These are phyloP conservation scores for Hippophae rhamnoides DNA, from an alignment of 306 rosid species.

Conservation along the genomic window DNA sequence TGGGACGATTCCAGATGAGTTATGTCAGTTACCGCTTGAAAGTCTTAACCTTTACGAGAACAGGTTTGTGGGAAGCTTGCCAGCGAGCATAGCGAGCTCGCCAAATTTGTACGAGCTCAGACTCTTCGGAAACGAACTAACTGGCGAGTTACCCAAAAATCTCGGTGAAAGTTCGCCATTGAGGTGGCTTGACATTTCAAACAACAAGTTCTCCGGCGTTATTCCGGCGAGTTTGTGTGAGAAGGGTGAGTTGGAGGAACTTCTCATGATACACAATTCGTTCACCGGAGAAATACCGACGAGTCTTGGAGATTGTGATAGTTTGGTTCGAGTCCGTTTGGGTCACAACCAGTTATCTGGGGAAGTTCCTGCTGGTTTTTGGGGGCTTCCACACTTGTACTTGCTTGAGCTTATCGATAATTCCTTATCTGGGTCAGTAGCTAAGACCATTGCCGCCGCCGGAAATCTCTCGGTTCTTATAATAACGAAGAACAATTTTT, in stretches of 20 bases:
- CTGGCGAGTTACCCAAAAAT: constrained; percentile 54
- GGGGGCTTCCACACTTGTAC: constrained; percentile 68
- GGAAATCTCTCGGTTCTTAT: constrained; percentile 40
- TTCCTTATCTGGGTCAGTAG: constrained; percentile 50
- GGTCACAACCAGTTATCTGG: constrained; percentile 53
- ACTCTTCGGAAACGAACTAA: constrained; percentile 43
- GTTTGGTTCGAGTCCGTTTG: constrained; percentile 50
- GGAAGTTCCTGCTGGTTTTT: constrained; percentile 55
- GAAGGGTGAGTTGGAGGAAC: constrained; percentile 45
- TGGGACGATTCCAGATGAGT: constrained; percentile 59
- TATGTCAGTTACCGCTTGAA: constrained; percentile 49
- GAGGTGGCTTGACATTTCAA: constrained; percentile 56
- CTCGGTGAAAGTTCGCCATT: constrained; percentile 57
- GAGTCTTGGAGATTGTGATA: constrained; percentile 46
- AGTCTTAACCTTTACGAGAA: constrained; percentile 78
- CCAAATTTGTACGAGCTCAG: constrained; percentile 49
- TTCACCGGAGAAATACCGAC: constrained; percentile 57
- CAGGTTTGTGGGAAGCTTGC: constrained; percentile 47
- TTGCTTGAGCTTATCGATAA: constrained; percentile 55
- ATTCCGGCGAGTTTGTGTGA: constrained; percentile 55
- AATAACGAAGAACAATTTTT: constrained; percentile 50
- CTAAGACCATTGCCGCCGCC: constrained; percentile 53
- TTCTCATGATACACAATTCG: constrained; percentile 47
- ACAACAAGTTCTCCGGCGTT: constrained; percentile 45
- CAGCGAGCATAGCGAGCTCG: constrained; percentile 54